These are phyloP conservation scores for Plasmodium malariae DNA, from an alignment of 169 alveolate species.

Conservation along the genomic window DNA sequence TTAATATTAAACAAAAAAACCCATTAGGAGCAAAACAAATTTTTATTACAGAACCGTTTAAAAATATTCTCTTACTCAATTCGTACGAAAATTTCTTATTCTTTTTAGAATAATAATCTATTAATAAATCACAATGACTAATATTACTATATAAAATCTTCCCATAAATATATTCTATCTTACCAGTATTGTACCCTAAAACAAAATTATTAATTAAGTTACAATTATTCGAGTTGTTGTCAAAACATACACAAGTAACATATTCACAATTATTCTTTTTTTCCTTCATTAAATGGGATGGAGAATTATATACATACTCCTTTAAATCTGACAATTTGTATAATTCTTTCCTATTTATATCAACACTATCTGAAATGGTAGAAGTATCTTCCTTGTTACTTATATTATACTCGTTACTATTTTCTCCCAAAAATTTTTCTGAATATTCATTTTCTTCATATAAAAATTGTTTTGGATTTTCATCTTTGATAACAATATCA, in stretches of 20 bases:
- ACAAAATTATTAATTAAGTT: constrained; percentile 66
- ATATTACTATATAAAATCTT: constrained; percentile 66
- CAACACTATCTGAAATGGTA: not conserved
- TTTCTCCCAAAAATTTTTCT: not conserved
- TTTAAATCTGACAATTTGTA: constrained; percentile 42
- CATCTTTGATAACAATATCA: constrained; percentile 70
- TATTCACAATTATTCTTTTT: constrained; percentile 62
- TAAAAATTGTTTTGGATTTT: constrained; percentile 59
- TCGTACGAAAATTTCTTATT: constrained; percentile 72
- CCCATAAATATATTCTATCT: constrained; percentile 69
- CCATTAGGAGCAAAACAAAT: constrained; percentile 65
- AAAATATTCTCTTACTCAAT: constrained; percentile 50
- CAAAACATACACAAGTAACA: constrained; percentile 77
- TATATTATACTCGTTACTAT: not conserved
- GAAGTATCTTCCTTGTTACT: not conserved
- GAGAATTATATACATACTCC: constrained; percentile 58
- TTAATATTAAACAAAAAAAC: constrained; percentile 74
- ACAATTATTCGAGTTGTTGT: constrained; percentile 65
- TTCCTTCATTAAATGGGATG: constrained; percentile 62
- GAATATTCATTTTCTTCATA: constrained; percentile 26
- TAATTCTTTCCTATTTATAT: constrained; percentile 32
- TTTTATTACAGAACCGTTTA: constrained; percentile 68
- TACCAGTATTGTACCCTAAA: constrained; percentile 63
- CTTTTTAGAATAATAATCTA: constrained; percentile 72
- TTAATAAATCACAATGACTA: constrained; percentile 75